Evolutionary conservation across 306 rosid species (phyloP).

Genomic region (Lagenaria siceraria): DNA sequence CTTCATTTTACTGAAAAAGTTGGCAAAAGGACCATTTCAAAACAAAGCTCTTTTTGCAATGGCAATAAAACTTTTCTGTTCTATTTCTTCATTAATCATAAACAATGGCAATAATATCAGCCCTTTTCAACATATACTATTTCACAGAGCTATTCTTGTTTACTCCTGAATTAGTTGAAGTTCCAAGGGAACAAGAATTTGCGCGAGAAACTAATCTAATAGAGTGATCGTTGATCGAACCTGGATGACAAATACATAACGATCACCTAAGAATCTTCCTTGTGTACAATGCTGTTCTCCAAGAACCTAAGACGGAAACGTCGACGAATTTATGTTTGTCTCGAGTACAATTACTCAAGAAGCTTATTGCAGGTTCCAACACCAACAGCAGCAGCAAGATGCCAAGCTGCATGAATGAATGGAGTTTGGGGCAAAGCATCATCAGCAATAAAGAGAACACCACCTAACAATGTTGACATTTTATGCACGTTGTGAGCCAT

Average conservation of each 20-base stretch:
- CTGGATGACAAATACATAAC: background rate
- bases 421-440: constrained; percentile 71
- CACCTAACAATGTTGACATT: constrained; percentile 69
- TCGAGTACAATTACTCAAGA: constrained; percentile 41
- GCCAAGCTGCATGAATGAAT: constrained; percentile 96
- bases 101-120: background rate
- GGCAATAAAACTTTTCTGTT: too few species aligned
- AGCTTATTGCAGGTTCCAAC: constrained; percentile 92
- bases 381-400: constrained; percentile 93
- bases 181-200: background rate
- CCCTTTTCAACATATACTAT: background rate
- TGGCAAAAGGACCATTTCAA: too few species aligned
- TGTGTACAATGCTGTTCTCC: background rate
- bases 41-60: too few species aligned
- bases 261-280: background rate
- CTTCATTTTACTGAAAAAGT: too few species aligned
- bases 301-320: background rate
- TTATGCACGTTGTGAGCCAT: constrained; percentile 73
- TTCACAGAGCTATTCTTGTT: background rate
- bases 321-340: background rate
- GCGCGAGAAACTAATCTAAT: background rate
- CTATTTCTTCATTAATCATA: background rate
- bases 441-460: constrained; percentile 70
- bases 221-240: background rate
- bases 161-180: background rate